A percentile compares a stretch with the other conserved stretches of the same genome.
phyloP scores from a whole-genome alignment of 2,329 filamentous ascomycete genomes.

The Scedosporium apiospermum region DNA sequence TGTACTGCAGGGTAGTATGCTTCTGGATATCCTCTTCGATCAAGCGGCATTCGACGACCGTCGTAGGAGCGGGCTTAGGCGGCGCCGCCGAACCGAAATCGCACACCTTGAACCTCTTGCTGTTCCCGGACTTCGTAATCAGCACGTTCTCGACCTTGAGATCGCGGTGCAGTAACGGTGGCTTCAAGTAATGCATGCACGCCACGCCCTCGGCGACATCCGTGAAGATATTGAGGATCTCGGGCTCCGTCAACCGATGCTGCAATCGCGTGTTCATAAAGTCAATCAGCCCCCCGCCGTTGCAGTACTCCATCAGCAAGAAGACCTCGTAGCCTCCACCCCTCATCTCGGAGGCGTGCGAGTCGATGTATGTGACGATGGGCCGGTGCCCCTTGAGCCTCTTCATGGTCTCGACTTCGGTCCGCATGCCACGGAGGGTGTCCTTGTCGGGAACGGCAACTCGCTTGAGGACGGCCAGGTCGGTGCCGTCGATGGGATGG shows the following conservation, averaged over 20 bases:
- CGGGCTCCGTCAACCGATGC: conserved; percentile 91
- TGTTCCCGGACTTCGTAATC: conserved; percentile 60
- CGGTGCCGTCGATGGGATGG: conserved; percentile 64
- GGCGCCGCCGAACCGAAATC: conserved; percentile 91
- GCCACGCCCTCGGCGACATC: conserved; percentile 94
- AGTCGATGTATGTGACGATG: conserved; percentile 98
- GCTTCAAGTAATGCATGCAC: conserved; percentile 98
- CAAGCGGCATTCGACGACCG: conserved; percentile 76
- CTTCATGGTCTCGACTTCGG: conserved; percentile 99
- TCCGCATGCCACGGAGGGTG: conserved; percentile 89
- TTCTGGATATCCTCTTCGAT: conserved; percentile 97
- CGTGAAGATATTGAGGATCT: conserved; percentile 93
- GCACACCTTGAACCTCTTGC: conserved; percentile 83
- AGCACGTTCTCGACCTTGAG: conserved; percentile 97
- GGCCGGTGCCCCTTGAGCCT: conserved; percentile 91
- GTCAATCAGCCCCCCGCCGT: conserved; percentile 90
- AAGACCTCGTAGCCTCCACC: conserved; percentile 97
- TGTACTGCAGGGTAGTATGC: conserved; percentile 94
- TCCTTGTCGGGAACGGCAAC: conserved; percentile 97
- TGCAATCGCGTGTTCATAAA: conserved; percentile 99
- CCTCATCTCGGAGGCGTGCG: conserved; percentile 87
- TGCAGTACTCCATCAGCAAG: conserved; percentile 94
- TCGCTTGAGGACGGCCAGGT: conserved; percentile 80
- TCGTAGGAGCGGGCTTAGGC: conserved; percentile 75
- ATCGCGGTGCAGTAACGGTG: conserved; percentile 83